phyloP scores from a whole-genome alignment of 2,329 filamentous ascomycete genomes.

The Huntiella abstrusa region DNA sequence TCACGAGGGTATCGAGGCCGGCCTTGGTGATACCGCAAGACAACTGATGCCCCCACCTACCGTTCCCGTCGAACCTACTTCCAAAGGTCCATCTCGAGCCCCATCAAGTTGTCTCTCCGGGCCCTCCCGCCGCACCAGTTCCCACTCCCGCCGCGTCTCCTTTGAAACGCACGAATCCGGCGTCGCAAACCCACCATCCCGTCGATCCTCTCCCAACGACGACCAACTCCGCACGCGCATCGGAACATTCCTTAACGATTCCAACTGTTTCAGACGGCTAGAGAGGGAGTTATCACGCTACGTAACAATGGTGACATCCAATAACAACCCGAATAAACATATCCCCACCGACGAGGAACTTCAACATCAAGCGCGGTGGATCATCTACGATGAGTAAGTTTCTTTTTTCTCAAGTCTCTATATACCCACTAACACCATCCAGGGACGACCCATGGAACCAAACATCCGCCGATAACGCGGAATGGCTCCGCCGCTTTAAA shows the following conservation, averaged over 20 bases:
- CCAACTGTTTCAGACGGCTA: constrained; percentile 40
- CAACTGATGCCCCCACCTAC: background rate
- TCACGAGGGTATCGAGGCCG: constrained; percentile 15
- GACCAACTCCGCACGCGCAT: constrained; percentile 2
- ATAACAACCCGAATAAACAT: constrained; percentile 40
- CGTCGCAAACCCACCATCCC: too few species aligned
- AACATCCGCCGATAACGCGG: constrained; percentile 42
- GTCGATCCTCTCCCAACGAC: too few species aligned
- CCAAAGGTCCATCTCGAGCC: background rate
- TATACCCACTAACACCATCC: constrained; percentile 12
- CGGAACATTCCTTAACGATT: constrained; percentile 33
- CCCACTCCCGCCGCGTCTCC: too few species aligned
- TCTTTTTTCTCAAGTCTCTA: background rate
- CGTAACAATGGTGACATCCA: constrained; percentile 33
- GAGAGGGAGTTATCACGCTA: constrained; percentile 34
- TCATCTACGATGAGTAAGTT: constrained; percentile 41
- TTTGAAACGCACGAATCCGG: too few species aligned
- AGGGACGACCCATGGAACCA: constrained; percentile 47
- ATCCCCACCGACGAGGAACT: constrained; percentile 42
- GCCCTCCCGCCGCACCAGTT: background rate
- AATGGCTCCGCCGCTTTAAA: constrained; percentile 46
- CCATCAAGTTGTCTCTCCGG: background rate
- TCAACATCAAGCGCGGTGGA: constrained; percentile 44
- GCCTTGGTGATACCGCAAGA: too few species aligned
- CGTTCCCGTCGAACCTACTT: background rate